Conservation (phyloP, 1,139 yeast genomes). For the Pichia sp. region DNA sequence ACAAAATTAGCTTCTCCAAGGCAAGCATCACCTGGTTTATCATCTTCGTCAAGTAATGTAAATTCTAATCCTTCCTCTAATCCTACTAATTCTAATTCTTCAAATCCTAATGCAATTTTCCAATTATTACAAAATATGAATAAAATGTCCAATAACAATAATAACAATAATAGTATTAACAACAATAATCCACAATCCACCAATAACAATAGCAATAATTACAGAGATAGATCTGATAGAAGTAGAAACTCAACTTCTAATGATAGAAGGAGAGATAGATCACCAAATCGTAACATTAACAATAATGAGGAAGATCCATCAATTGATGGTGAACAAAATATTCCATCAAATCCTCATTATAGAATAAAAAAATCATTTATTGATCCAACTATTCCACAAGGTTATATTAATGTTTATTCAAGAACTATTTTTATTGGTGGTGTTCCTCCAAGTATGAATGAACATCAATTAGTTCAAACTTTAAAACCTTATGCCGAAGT, state of each 20-base stretch:
- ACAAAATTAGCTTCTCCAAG: slow-evolving; percentile 17
- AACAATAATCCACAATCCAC: no score
- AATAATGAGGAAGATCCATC: slow-evolving; percentile 22
- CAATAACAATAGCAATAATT: slow-evolving; percentile 6
- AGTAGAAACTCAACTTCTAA: slow-evolving; percentile 24
- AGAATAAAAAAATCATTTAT: slow-evolving; percentile 64
- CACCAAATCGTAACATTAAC: slow-evolving; percentile 37
- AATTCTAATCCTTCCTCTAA: slow-evolving; percentile 15
- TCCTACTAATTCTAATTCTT: slow-evolving; percentile 27
- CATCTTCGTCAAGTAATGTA: slow-evolving; percentile 10
- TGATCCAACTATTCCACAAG: slow-evolving; percentile 70
- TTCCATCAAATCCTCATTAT: slow-evolving; percentile 64
- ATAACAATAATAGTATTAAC: slow-evolving; percentile 11
- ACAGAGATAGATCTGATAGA: slow-evolving; percentile 24
- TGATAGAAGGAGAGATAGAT: slow-evolving; percentile 49
- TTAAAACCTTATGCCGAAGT: slow-evolving; percentile 91
- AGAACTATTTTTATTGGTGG: slow-evolving; percentile 94
- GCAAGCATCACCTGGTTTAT: slow-evolving; percentile 1
- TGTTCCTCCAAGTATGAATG: slow-evolving; percentile 77
- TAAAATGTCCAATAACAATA: slow-evolving; percentile 19
- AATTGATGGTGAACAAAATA: slow-evolving; percentile 50
- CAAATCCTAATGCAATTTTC: slow-evolving; percentile 38
- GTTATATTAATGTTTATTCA: slow-evolving; percentile 73
- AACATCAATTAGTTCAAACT: slow-evolving; percentile 56
- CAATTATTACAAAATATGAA: slow-evolving; percentile 37